Conservation (phyloP, 495 filamentous ascomycete species). For the Cercophora scortea region DNA sequence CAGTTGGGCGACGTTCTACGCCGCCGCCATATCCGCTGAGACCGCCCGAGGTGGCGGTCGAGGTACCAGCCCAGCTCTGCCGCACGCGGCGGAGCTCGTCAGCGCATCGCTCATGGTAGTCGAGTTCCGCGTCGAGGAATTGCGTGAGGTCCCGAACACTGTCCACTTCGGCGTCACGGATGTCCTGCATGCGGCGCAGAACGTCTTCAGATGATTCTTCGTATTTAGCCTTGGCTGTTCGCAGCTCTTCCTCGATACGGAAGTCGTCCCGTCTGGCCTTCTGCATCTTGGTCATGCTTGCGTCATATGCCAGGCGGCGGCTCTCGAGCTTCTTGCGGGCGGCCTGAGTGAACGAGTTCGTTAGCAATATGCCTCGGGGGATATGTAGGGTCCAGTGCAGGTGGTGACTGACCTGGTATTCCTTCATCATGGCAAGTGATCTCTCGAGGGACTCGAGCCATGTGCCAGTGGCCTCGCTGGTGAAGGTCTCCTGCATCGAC, state of each 20-base stretch:
- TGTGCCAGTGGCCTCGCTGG: slow-evolving; percentile 69
- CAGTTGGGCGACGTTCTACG: slow-evolving; percentile 16
- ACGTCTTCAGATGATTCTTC: slow-evolving; percentile 95
- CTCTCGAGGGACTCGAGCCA: slow-evolving; percentile 92
- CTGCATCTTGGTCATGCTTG: slow-evolving; percentile 83
- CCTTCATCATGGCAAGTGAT: slow-evolving; percentile 91
- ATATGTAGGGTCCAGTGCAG: not conserved
- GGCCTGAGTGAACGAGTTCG: slow-evolving; percentile 35
- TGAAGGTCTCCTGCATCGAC: slow-evolving; percentile 78
- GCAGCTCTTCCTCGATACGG: slow-evolving; percentile 85
- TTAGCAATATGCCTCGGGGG: slow-evolving; percentile 5
- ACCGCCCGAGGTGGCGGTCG: not conserved
- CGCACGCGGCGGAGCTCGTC: slow-evolving; percentile 54
- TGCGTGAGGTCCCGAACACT: slow-evolving; percentile 70
- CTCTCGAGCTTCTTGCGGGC: slow-evolving; percentile 93
- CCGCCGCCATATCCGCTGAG: slow-evolving; percentile 10
- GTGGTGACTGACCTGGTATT: slow-evolving; percentile 62
- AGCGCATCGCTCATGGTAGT: slow-evolving; percentile 83
- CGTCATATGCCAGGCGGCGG: slow-evolving; percentile 85
- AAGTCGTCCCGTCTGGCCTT: slow-evolving; percentile 93
- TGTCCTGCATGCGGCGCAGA: slow-evolving; percentile 87
- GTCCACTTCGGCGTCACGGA: slow-evolving; percentile 84
- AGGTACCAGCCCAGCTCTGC: slow-evolving; percentile 34
- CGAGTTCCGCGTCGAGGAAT: slow-evolving; percentile 85
- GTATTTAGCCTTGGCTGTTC: slow-evolving; percentile 89